Conservation (phyloP, 1,139 yeast genomes). For the Nematodospora anomalae region DNA sequence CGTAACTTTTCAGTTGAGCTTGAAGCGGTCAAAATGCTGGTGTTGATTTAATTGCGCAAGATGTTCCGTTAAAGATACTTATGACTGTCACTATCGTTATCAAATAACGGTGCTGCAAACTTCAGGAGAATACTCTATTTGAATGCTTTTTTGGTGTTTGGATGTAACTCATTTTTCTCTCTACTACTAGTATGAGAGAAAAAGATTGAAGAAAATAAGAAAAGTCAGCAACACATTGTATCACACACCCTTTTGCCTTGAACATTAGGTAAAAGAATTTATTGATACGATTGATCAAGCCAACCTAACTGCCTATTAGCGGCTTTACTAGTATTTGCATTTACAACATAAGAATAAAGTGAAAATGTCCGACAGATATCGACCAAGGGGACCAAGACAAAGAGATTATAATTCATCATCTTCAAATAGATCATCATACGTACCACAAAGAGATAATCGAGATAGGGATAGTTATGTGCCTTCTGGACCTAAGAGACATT, state of each 20-base stretch:
- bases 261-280: neutral
- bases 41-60: neutral
- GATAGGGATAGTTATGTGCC: constrained; percentile 10
- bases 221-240: neutral
- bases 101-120: neutral
- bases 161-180: neutral
- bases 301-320: too few species aligned
- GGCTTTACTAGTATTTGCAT: too few species aligned
- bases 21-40: neutral
- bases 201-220: constrained; percentile 1
- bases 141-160: neutral
- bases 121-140: neutral
- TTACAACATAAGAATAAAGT: neutral
- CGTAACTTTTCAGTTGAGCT: neutral
- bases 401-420: constrained; percentile 5
- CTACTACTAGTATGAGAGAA: neutral
- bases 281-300: too few species aligned
- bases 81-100: neutral
- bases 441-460: constrained; percentile 5
- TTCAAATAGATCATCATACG: constrained; percentile 7
- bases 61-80: neutral
- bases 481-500: constrained; percentile 23
- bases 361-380: constrained; percentile 43
- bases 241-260: neutral
- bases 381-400: constrained; percentile 22